phyloP scores from a whole-genome alignment of 257 asterid species.

The Mitragyna speciosa region DNA sequence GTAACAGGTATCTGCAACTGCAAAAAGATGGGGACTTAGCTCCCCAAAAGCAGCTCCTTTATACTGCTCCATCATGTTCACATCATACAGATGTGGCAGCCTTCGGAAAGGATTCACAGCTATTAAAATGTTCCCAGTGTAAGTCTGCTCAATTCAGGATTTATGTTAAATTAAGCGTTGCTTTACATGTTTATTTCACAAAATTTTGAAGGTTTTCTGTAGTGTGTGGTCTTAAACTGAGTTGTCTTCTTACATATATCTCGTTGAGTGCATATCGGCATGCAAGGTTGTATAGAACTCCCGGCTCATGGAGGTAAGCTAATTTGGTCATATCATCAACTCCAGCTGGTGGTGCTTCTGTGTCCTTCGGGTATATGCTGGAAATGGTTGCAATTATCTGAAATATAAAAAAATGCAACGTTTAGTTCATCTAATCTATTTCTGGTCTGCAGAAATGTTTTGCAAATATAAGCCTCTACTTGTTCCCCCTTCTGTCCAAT shows the following conservation, averaged over 20 bases:
- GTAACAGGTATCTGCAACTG: constrained; percentile 91
- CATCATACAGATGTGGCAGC: constrained; percentile 85
- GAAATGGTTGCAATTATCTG: constrained; percentile 84
- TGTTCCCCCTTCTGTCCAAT: no score
- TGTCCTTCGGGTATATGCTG: constrained; percentile 89
- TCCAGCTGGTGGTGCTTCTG: constrained; percentile 90
- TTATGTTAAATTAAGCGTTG: constrained; percentile 14
- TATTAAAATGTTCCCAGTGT: constrained; percentile 91
- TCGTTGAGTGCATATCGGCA: constrained; percentile 77
- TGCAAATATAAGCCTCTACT: no score
- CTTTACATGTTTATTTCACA: constrained; percentile 15
- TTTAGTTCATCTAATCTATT: constrained; percentile 13
- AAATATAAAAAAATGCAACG: constrained; percentile 19
- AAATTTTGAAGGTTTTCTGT: not conserved
- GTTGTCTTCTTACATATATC: constrained; percentile 67
- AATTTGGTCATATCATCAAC: constrained; percentile 97
- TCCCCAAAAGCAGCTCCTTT: constrained; percentile 95
- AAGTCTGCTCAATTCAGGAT: constrained; percentile 62
- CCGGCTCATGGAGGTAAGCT: constrained; percentile 96
- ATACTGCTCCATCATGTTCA: constrained; percentile 92
- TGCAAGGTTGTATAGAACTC: constrained; percentile 73
- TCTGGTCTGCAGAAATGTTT: no score
- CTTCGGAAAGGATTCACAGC: constrained; percentile 94
- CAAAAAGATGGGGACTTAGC: constrained; percentile 96
- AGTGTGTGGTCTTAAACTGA: no score